Evolutionary conservation across 176 grass and related monocot genomes (phyloP).

Genomic region (Hyparrhenia diplandra): DNA sequence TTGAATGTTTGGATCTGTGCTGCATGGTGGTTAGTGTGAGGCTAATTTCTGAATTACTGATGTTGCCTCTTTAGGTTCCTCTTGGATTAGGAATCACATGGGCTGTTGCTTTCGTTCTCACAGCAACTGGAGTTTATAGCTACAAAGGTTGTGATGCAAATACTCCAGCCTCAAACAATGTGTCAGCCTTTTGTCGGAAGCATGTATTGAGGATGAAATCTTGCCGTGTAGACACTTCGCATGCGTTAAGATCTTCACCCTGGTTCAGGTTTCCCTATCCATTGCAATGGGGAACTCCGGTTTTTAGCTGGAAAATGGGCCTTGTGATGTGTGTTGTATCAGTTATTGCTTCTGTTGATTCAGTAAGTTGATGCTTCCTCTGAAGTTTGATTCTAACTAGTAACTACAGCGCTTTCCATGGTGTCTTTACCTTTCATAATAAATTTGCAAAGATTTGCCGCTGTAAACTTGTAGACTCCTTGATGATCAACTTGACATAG

Average conservation of each 20-base stretch:
- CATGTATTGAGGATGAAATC: conserved; percentile 81
- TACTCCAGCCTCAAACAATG: conserved; percentile 76
- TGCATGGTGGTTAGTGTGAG: conserved; percentile 11
- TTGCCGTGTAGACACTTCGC: conserved; percentile 81
- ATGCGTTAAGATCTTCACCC: conserved; percentile 79
- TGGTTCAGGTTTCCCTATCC: conserved; percentile 98
- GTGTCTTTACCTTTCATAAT: conserved; percentile 12
- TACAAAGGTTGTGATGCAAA: conserved; percentile 86
- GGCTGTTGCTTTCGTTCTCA: conserved; percentile 82
- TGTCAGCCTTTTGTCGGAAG: conserved; percentile 84
- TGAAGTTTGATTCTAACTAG: neutral
- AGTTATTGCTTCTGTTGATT: conserved; percentile 84
- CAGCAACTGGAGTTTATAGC: conserved; percentile 75
- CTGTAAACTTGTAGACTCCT: neutral
- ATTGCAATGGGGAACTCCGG: conserved; percentile 92
- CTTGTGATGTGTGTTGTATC: conserved; percentile 92
- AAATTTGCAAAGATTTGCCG: neutral
- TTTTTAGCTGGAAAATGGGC: conserved; percentile 93
- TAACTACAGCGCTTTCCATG: conserved; percentile 3
- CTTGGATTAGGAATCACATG: conserved; percentile 90
- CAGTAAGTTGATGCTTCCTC: conserved; percentile 63
- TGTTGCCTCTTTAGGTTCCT: conserved; percentile 63
- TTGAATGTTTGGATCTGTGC: conserved; percentile 5
- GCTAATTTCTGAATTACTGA: conserved; percentile 23
- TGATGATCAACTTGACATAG: conserved; percentile 9